A percentile compares a stretch with the other conserved stretches of the same genome.
These are phyloP conservation scores for Boletus coccyginus DNA, from an alignment of 768 basidiomycete species.

Conservation along the genomic window DNA sequence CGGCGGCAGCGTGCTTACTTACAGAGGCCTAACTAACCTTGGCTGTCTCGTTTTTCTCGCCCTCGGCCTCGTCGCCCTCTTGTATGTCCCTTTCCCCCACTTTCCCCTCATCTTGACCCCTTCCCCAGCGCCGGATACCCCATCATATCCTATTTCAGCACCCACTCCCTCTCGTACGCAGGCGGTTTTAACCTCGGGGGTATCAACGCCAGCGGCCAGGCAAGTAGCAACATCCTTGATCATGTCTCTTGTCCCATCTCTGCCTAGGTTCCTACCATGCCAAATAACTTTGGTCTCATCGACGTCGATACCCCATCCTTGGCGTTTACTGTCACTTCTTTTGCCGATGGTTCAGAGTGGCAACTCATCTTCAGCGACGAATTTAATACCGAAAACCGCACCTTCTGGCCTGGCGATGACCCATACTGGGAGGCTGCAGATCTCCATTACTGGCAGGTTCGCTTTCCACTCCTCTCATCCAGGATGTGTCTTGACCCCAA, in stretches of 20 bases:
- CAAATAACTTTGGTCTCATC: constrained; percentile 69
- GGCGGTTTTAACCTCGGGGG: constrained; percentile 77
- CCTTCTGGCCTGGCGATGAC: constrained; percentile 80
- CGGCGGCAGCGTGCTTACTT: constrained; percentile 59
- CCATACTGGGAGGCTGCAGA: constrained; percentile 87
- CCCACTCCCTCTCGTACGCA: constrained; percentile 40
- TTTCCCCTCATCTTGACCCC: background rate
- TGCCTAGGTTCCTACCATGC: constrained; percentile 51
- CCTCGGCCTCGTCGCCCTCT: constrained; percentile 52
- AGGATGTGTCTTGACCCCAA: background rate
- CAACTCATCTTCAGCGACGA: constrained; percentile 88
- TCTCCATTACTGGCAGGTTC: constrained; percentile 74
- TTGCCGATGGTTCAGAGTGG: constrained; percentile 48
- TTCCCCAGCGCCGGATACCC: constrained; percentile 59
- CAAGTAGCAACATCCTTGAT: constrained; percentile 13
- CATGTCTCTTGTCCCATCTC: background rate
- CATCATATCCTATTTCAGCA: constrained; percentile 54
- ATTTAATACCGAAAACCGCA: constrained; percentile 75
- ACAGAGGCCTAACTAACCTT: constrained; percentile 67
- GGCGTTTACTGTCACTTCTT: constrained; percentile 52
- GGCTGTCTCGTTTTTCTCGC: constrained; percentile 62
- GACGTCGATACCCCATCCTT: constrained; percentile 71
- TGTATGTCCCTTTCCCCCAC: constrained; percentile 40
- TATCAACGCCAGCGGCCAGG: constrained; percentile 75
- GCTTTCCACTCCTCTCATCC: constrained; percentile 2